A percentile compares a stretch with the other conserved stretches of the same genome.
Evolutionary conservation across 2,329 filamentous ascomycete species (phyloP).

Genomic region (Penicillium sclerotiorum): DNA sequence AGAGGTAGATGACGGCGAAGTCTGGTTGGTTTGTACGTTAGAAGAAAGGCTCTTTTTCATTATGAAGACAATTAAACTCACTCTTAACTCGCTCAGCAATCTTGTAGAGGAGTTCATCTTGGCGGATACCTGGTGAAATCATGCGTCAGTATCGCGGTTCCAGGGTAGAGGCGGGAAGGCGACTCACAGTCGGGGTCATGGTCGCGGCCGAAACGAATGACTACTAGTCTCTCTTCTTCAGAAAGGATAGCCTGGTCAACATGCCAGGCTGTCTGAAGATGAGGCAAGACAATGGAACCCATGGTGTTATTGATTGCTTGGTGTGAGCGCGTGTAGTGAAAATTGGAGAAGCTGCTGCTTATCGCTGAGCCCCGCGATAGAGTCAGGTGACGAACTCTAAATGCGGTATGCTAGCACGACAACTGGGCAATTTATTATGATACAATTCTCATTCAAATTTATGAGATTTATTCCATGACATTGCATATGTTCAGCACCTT

Average conservation of each 20-base stretch:
- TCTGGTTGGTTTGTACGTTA: conserved; percentile 22
- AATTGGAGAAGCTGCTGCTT: conserved; percentile 20
- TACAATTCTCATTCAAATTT: too few relatives aligned
- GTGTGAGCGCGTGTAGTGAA: conserved; percentile 8
- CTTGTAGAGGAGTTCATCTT: conserved; percentile 93
- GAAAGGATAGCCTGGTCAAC: conserved; percentile 93
- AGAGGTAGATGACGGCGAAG: conserved; percentile 74
- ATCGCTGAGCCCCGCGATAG: conserved; percentile 24
- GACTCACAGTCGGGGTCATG: conserved; percentile 69
- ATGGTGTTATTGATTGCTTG: conserved; percentile 41
- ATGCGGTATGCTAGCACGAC: background rate
- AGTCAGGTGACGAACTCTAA: conserved; percentile 2
- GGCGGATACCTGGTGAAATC: conserved; percentile 58
- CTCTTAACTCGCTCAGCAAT: conserved; percentile 91
- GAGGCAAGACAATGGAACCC: conserved; percentile 90
- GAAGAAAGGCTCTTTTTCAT: background rate
- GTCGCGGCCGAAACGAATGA: conserved; percentile 92
- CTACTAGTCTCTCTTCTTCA: conserved; percentile 80
- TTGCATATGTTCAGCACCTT: too few relatives aligned
- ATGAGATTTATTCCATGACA: too few relatives aligned
- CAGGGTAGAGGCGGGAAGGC: background rate
- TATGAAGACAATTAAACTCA: conserved; percentile 16
- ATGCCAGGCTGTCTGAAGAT: conserved; percentile 92
- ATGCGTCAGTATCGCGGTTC: conserved; percentile 21
- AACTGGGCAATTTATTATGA: too few relatives aligned